Conservation (phyloP, 2,329 filamentous ascomycete genomes). For the Aspergillus terreus region DNA sequence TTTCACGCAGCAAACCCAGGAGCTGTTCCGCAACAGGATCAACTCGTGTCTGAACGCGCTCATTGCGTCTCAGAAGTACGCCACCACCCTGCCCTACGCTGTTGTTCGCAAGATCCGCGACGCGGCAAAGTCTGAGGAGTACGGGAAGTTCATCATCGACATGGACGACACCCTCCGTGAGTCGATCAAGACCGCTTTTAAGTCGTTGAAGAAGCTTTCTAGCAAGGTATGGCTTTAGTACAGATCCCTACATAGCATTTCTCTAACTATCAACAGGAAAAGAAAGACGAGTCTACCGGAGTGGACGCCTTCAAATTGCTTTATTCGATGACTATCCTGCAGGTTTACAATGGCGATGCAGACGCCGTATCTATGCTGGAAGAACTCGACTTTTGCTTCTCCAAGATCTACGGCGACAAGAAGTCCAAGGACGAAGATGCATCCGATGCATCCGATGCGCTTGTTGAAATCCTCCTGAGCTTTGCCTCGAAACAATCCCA, state of each 20-base stretch:
- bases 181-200: constrained; percentile 41
- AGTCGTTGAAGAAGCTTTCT: constrained; percentile 34
- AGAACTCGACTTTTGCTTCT: constrained; percentile 74
- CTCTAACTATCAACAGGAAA: constrained; percentile 38
- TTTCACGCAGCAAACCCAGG: constrained; percentile 46
- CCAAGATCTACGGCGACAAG: constrained; percentile 55
- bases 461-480: constrained; percentile 86
- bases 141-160: constrained; percentile 45
- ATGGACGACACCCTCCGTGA: constrained; percentile 45
- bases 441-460: constrained; percentile 57
- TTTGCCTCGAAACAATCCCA: constrained; percentile 82
- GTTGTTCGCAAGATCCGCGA: constrained; percentile 41
- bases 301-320: constrained; percentile 71
- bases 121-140: constrained; percentile 31
- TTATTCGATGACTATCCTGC: constrained; percentile 78
- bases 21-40: constrained; percentile 52
- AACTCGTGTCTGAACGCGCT: constrained; percentile 54
- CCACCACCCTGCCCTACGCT: constrained; percentile 35
- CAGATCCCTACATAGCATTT: background rate
- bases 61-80: constrained; percentile 38
- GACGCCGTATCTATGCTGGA: constrained; percentile 79
- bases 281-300: constrained; percentile 40
- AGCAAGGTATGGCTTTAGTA: constrained; percentile 28
- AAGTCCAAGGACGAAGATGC: constrained; percentile 51
- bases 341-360: constrained; percentile 83